Base-by-base conservation (phyloP, 2,329 filamentous ascomycete genomes). In the Helotiales sp. region DNA sequence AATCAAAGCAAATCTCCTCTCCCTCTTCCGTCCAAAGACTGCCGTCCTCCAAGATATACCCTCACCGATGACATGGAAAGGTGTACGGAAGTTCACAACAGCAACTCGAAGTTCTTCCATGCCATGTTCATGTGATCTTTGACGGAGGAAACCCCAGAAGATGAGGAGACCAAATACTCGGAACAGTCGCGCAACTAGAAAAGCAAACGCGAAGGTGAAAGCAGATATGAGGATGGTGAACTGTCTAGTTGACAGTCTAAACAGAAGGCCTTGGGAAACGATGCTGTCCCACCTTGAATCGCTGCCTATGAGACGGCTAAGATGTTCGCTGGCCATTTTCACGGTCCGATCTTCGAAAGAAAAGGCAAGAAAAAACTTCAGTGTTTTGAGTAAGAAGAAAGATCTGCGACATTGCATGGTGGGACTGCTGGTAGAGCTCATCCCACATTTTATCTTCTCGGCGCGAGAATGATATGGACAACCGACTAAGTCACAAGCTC, bases 231-330 rank as follows among this genome's bases (percentile, higher is more conserved):
- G n/a, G 4, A 58, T 58, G 17, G 32, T 37, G 22, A 40, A 40
- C 13, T 58, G 30, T 13, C n/a, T 58, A 24, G 54, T 58, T 11
- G 54, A 24, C 6, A 58, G 30, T 8, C 24, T 34, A 22, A 58
- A 6, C 1, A 58, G 54, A 37, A 22, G 22, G 13, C 54, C 54
- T 17, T 58, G 54, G 0, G 54, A 58, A 1, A 58, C 54, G 17
- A 58, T 58, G 7, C 34, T 58, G 30, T 58, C 54, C 54, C 54
- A 58, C 13, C 17, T 58, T 1, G 54, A 37, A 26, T 58, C 54
- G 34, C 54, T 58, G 54, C 54, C 30, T 11, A 58, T 30, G 8
- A 58, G 54, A 40, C 30, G 1, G 26, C 49, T 52, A 6, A 45
- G 10, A 2, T 45, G 40, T 1, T 6, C 20, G 24, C 24, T 30